These are phyloP conservation scores for Heteromeles arbutifolia DNA, from an alignment of 306 rosid genomes.

Conservation along the genomic window DNA sequence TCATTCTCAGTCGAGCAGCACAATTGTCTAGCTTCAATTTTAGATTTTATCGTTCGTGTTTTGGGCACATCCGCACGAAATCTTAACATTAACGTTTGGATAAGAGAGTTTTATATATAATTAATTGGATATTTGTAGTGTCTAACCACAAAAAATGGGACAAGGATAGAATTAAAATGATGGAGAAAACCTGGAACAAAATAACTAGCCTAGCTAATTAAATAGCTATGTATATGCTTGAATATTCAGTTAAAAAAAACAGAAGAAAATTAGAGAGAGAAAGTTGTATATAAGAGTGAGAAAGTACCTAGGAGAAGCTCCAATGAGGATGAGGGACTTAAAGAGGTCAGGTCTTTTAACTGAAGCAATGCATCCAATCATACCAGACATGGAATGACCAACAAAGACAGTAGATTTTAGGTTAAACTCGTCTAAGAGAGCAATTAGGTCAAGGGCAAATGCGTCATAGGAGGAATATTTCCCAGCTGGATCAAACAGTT, in stretches of 20 bases:
- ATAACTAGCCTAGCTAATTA: no score
- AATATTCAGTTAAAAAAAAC: no score
- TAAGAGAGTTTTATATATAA: no score
- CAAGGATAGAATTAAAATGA: not conserved
- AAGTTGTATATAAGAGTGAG: not conserved
- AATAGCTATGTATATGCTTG: no score
- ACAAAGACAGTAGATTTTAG: constrained; percentile 41
- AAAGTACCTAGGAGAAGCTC: constrained; percentile 74
- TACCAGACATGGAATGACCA: constrained; percentile 96
- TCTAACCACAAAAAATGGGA: not conserved
- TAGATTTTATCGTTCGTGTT: no score
- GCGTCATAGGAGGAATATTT: constrained; percentile 51
- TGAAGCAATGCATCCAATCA: constrained; percentile 90
- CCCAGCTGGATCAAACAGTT: constrained; percentile 36
- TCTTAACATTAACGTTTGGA: not conserved
- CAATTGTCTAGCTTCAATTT: no score
- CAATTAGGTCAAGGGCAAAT: constrained; percentile 57
- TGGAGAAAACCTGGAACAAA: not conserved
- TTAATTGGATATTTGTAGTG: not conserved
- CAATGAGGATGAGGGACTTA: constrained; percentile 55
- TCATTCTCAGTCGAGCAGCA: no score
- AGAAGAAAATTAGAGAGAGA: not conserved
- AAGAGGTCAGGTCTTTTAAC: constrained; percentile 70
- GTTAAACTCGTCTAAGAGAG: constrained; percentile 44
- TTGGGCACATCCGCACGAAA: not conserved